Evolutionary conservation across 257 asterid genomes (phyloP).

Genomic region (Petunia axillaris): DNA sequence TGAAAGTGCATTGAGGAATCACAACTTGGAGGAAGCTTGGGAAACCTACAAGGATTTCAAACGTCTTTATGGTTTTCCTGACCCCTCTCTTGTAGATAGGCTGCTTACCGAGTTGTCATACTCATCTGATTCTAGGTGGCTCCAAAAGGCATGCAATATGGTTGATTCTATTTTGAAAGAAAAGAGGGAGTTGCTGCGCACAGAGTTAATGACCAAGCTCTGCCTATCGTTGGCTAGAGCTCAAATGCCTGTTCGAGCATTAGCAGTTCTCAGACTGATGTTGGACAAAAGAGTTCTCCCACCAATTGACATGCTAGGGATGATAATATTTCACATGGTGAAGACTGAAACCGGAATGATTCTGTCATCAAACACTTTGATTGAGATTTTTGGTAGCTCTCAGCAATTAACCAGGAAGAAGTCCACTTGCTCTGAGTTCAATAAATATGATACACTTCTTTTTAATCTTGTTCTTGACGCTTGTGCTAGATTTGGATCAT

Average conservation of each 20-base stretch:
- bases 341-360: constrained; percentile 62
- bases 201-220: constrained; percentile 60
- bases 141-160: constrained; percentile 61
- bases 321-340: constrained; percentile 70
- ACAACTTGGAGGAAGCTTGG: constrained; percentile 68
- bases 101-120: constrained; percentile 67
- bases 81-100: constrained; percentile 43
- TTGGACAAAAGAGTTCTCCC: constrained; percentile 56
- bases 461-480: constrained; percentile 87
- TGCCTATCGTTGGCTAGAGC: constrained; percentile 72
- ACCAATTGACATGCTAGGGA: constrained; percentile 45
- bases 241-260: constrained; percentile 66
- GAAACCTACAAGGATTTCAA: constrained; percentile 62
- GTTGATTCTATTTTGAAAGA: constrained; percentile 54
- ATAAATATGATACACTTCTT: constrained; percentile 53
- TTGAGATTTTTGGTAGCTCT: constrained; percentile 51
- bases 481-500: constrained; percentile 65
- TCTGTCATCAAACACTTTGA: constrained; percentile 72
- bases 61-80: constrained; percentile 68
- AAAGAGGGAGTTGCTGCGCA: constrained; percentile 50
- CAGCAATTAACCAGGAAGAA: constrained; percentile 39
- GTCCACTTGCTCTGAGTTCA: constrained; percentile 41
- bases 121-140: constrained; percentile 60
- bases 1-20: constrained; percentile 64
- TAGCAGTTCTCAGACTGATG: constrained; percentile 60